Base-by-base conservation (phyloP, 2,329 filamentous ascomycete genomes). In the Rhynchosporium agropyri region DNA sequence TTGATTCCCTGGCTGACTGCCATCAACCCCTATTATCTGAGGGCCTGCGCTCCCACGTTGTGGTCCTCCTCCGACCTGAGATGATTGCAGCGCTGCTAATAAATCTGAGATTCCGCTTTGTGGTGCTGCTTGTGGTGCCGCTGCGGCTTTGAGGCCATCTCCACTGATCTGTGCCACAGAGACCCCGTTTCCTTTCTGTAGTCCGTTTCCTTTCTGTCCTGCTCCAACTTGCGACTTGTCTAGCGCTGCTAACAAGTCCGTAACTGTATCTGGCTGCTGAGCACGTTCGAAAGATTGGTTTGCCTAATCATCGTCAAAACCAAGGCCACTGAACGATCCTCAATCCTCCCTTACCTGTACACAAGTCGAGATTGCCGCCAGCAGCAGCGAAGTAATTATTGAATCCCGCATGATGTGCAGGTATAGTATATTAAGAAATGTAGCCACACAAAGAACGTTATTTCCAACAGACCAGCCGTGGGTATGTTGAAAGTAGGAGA, bases 381-480 rank as follows among this genome's bases (percentile, higher is more conserved):
- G 62, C 49, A 72, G 48, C 51, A 69, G 54, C 51, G 66, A 68
- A 58, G 61, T 61, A 42, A 61, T 61, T 42, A 70, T 45, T n/a
- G 70, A 36, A 31, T 63, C 60, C 61, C 63, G 72, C 70, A 73
- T 73, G 26, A 51, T 63, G n/a, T 51, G 38, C 4, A 45, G 59
- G 31, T 43, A 45, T 42, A 51, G 20, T 20, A 20, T 20, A 65
- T 60, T 61, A 53, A 43, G 51, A 63, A 50, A 13, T 43, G 51
- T 46, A 54, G 48, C 43, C 60, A 64, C 55, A 61, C 59, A 69
- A 68, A 56, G 62, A 59, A 64, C 36, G 60, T 58, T 48, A 54
- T 56, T 63, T 56, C 65, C 61, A 69, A 72, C 66, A 71, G 71
- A 64, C 69, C 70, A 72, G 70, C 70, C 68, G 69, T 72, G 65